Evolutionary conservation across 1,284 basidiomycete genomes (phyloP), one percentile per base, ranked within the genome.

Genomic region (Malassezia sp.): DNA sequence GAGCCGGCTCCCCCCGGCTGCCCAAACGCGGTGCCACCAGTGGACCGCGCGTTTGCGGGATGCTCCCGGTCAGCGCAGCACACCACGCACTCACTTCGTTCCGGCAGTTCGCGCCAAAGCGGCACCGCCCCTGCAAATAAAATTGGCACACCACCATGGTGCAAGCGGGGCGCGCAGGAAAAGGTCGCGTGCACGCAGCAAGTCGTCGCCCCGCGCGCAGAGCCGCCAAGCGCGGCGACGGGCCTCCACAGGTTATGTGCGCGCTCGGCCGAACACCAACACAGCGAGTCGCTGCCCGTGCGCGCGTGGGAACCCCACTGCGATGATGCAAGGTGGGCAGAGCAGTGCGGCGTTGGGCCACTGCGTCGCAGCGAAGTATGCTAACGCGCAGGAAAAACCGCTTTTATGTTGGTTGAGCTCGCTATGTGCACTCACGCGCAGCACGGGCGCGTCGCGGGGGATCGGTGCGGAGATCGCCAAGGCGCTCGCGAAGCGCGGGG

Each of bases 391-490:
- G 52, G 52, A 1, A 53, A 51, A 33, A 45, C 44, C 2, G 52
- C 52, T 0, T 45, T 53, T n/a, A 46, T 53, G 49, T 51, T 15
- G 14, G 49, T 48, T 1, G 18, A n/a, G n/a, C 14, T n/a, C n/a
- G n/a, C n/a, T n/a, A n/a, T n/a, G n/a, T n/a, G n/a, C 17, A 23
- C 42, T 43, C 14, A 43, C 24, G 1, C n/a, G 49, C 40, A 63
- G 55, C 46, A 63, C 63, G 3, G 63, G 63, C 26, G 63, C 59
- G 0, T 53, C 49, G 1, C 52, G 63, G 2, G 63, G 63, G 2
- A 66, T 66, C 30, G 63, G 63, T 14, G 57, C 63, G 14, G 56
- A 57, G 27, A 62, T 66, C 33, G 61, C 56, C 32, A 54, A 52
- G 31, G 38, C 45, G 9, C 49, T 67, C 5, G 63, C 60, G 3